phyloP scores from a whole-genome alignment of 1,139 yeast species.

The Suhomyces choctaworum region DNA sequence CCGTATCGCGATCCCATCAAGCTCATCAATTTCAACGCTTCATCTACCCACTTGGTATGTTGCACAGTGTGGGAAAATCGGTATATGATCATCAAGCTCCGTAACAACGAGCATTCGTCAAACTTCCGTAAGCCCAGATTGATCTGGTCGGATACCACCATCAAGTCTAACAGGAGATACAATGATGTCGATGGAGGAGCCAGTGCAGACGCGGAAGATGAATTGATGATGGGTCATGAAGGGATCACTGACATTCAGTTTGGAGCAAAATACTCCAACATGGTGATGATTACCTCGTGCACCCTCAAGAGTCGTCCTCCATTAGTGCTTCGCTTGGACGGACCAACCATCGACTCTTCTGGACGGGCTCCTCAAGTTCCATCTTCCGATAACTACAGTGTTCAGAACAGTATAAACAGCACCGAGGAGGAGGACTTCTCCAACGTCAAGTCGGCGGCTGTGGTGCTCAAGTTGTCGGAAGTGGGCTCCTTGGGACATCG shows the following conservation, averaged over 20 bases:
- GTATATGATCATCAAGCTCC: constrained; percentile 71
- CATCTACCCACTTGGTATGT: constrained; percentile 70
- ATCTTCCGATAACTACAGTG: constrained; percentile 16
- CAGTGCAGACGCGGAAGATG: constrained; percentile 22
- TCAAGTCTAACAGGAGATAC: constrained; percentile 15
- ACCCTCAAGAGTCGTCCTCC: constrained; percentile 42
- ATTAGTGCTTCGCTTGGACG: constrained; percentile 37
- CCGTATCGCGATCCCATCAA: constrained; percentile 88
- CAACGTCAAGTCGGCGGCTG: constrained; percentile 33
- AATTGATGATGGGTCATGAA: constrained; percentile 64
- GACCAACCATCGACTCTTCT: constrained; percentile 32
- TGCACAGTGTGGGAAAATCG: constrained; percentile 84
- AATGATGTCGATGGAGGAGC: constrained; percentile 19
- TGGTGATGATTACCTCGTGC: constrained; percentile 39
- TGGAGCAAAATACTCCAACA: constrained; percentile 37
- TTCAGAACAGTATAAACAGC: constrained; percentile 18
- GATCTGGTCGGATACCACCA: constrained; percentile 40
- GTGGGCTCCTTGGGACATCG: constrained; percentile 79
- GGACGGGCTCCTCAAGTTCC: constrained; percentile 6
- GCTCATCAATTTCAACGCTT: constrained; percentile 66
- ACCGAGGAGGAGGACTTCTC: constrained; percentile 22
- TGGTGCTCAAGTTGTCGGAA: constrained; percentile 59
- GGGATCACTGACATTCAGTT: constrained; percentile 86
- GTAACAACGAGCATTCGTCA: constrained; percentile 32
- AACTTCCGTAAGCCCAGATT: constrained; percentile 62